phyloP scores from a whole-genome alignment of 345 rosid genomes.

The Adansonia digitata region DNA sequence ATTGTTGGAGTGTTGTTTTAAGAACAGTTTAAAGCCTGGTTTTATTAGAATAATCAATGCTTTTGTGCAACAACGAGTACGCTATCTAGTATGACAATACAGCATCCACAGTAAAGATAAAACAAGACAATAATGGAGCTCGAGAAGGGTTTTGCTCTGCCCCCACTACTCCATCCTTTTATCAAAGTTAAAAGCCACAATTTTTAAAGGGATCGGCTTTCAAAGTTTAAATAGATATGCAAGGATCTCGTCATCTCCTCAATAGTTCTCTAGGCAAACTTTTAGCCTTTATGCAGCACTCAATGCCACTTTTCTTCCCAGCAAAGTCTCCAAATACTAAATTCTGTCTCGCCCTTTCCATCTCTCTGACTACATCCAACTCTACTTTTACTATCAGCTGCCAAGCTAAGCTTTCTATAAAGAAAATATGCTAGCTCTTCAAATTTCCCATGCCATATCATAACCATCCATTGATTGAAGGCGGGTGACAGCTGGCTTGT shows the following conservation, averaged over 20 bases:
- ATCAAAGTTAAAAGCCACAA: slow-evolving; percentile 26
- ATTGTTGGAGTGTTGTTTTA: too few relatives aligned
- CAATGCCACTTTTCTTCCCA: slow-evolving; percentile 24
- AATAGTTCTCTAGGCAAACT: slow-evolving; percentile 13
- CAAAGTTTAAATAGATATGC: slow-evolving; percentile 33
- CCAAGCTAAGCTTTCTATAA: slow-evolving; percentile 15
- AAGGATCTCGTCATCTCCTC: slow-evolving; percentile 30
- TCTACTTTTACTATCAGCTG: slow-evolving; percentile 13
- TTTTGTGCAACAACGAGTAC: too few relatives aligned
- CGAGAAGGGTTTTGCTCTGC: too few relatives aligned
- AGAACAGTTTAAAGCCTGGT: neutral
- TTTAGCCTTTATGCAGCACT: slow-evolving; percentile 24
- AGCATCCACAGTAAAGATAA: too few relatives aligned
- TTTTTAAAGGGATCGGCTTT: slow-evolving; percentile 30
- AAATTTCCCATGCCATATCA: slow-evolving; percentile 22
- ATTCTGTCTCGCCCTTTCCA: neutral
- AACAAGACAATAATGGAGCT: too few relatives aligned
- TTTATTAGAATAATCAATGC: slow-evolving; percentile 11
- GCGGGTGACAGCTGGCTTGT: slow-evolving; percentile 47
- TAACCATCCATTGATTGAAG: slow-evolving; percentile 68
- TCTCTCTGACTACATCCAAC: neutral
- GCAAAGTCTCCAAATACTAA: slow-evolving; percentile 27
- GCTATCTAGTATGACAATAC: too few relatives aligned
- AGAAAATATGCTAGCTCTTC: slow-evolving; percentile 2
- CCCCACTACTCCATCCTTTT: slow-evolving; percentile 30